phyloP scores from a whole-genome alignment of 1,139 yeast species.

The Candida buenavistaensis region DNA sequence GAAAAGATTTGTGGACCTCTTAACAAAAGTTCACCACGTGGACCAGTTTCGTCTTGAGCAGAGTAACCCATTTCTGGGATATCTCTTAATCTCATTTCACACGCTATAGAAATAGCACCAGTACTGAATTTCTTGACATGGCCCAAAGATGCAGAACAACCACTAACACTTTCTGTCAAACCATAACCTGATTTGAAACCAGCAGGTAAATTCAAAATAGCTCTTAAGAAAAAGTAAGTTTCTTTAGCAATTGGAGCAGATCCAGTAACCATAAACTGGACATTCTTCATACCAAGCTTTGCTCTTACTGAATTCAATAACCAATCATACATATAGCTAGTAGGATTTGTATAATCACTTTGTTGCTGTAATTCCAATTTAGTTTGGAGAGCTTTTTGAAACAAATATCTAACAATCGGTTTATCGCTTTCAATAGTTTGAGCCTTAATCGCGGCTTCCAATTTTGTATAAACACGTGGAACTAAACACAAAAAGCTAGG shows the following conservation, averaged over 20 bases:
- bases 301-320: constrained; percentile 25
- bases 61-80: constrained; percentile 40
- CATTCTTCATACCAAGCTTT: constrained; percentile 37
- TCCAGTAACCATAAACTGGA: constrained; percentile 31
- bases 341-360: constrained; percentile 10
- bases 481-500: constrained; percentile 40
- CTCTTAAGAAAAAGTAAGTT: constrained; percentile 40
- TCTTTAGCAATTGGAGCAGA: constrained; percentile 46
- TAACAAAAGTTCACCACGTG: constrained; percentile 41
- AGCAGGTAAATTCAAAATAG: constrained; percentile 26
- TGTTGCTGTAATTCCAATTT: constrained; percentile 31
- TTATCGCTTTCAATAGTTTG: constrained; percentile 42
- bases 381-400: constrained; percentile 29
- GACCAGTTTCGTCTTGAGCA: constrained; percentile 31
- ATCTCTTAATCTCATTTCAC: constrained; percentile 37
- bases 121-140: constrained; percentile 40
- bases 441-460: constrained; percentile 48
- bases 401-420: constrained; percentile 24
- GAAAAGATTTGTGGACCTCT: constrained; percentile 40
- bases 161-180: constrained; percentile 47
- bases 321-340: constrained; percentile 33
- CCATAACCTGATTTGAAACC: constrained; percentile 48
- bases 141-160: constrained; percentile 28
- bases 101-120: constrained; percentile 34
- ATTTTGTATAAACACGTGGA: constrained; percentile 39